A percentile compares a stretch with the other conserved stretches of the same genome.
phyloP scores from a whole-genome alignment of 2,329 filamentous ascomycete genomes.

The Bipolaris gigantea region DNA sequence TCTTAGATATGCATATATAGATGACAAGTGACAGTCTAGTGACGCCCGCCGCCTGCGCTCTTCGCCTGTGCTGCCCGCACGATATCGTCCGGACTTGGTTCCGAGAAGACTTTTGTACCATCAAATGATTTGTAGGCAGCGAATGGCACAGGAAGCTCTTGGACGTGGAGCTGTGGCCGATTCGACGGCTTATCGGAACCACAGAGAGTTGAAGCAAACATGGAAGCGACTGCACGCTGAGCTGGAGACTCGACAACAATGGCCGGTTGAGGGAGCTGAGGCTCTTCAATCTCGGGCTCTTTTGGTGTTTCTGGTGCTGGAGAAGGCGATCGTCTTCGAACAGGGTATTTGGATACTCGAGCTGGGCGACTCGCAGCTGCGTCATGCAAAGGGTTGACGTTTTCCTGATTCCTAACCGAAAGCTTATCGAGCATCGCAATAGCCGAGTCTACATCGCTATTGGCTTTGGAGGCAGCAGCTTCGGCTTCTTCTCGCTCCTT shows the following conservation, averaged over 20 bases:
- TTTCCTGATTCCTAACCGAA: conserved; percentile 32
- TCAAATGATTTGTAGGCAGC: conserved; percentile 41
- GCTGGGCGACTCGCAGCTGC: conserved; percentile 12
- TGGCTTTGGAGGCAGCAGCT: conserved; percentile 22
- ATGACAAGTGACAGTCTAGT: conserved; percentile 24
- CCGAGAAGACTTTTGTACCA: conserved; percentile 68
- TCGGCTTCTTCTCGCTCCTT: conserved; percentile 73
- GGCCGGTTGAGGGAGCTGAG: conserved; percentile 21
- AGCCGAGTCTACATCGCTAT: conserved; percentile 36
- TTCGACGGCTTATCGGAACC: conserved; percentile 27
- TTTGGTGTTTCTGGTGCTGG: conserved; percentile 24
- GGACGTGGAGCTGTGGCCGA: background rate
- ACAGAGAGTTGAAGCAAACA: conserved; percentile 55
- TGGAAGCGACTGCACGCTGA: conserved; percentile 53
- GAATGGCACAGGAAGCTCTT: conserved; percentile 47
- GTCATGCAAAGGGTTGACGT: background rate
- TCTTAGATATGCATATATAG: conserved; percentile 24
- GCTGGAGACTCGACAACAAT: conserved; percentile 35
- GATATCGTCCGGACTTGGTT: conserved; percentile 88
- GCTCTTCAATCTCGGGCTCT: conserved; percentile 15
- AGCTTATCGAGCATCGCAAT: conserved; percentile 51
- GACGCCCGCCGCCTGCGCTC: conserved; percentile 46
- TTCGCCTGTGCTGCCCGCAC: conserved; percentile 76
- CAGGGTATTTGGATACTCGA: conserved; percentile 26
- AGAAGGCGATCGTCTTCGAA: conserved; percentile 35